These are phyloP conservation scores for Lavandula angustifolia DNA, from an alignment of 257 asterid genomes.

Conservation along the genomic window DNA sequence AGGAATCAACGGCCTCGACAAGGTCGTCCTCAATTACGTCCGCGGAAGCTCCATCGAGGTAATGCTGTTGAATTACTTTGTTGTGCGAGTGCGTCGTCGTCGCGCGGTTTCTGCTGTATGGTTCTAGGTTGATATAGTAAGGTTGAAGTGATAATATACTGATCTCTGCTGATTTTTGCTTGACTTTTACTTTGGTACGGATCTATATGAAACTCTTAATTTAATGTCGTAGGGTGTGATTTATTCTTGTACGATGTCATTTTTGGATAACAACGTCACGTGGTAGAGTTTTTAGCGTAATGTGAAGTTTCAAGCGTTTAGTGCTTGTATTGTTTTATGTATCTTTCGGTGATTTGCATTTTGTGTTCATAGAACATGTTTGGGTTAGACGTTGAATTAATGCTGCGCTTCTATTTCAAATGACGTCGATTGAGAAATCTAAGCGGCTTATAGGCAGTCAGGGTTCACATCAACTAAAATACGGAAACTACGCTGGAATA, in stretches of 20 bases:
- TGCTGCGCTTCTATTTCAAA: conserved; percentile 4
- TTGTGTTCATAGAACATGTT: conserved; percentile 12
- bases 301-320: conserved; percentile 26
- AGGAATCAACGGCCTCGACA: conserved; percentile 90
- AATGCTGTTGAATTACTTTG: conserved; percentile 15
- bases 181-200: conserved; percentile 31
- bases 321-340: conserved; percentile 3
- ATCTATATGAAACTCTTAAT: background rate
- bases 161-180: conserved; percentile 29
- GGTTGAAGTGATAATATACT: conserved; percentile 22
- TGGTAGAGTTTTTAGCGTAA: conserved; percentile 27
- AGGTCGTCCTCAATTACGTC: conserved; percentile 73
- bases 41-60: conserved; percentile 98
- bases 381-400: conserved; percentile 18
- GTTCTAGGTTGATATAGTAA: conserved; percentile 12
- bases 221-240: conserved; percentile 31
- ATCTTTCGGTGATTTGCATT: background rate
- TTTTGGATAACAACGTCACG: conserved; percentile 25
- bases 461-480: background rate
- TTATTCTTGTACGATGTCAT: conserved; percentile 27
- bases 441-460: conserved; percentile 17
- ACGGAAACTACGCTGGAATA: conserved; percentile 3
- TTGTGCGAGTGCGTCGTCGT: too few species aligned
- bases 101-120: conserved; percentile 15
- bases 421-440: conserved; percentile 21